Evolutionary conservation across 257 asterid genomes (phyloP), one percentile per base, ranked within the genome.

Genomic region (Solanum arcanum): DNA sequence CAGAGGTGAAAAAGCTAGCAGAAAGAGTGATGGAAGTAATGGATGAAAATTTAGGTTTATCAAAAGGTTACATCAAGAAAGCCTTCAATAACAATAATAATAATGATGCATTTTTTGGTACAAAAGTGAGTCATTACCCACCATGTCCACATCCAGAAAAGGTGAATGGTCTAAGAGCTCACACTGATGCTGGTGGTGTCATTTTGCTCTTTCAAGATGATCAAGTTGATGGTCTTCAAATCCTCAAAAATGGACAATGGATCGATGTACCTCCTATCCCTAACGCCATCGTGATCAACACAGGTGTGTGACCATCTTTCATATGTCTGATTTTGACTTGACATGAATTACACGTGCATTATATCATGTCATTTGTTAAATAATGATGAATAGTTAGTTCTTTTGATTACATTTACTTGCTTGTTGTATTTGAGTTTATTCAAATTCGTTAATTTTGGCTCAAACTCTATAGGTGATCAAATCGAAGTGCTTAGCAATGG

Each of bases 181-280:
- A 96, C 94, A 96, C 99, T 8, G 98, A 96, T 46, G 99, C 99
- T 2, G 98, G 99, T 7, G 99, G 99, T 3, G 93, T 96, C 2
- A 90, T 96, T 92, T 69, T 96, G 5, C 98, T 96, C 42, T 95
- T 91, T 90, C 99, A 96, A 75, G 98, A 96, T 27, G 99, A 94
- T 37, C 92, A 89, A 82, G 95, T 94, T 1, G 90, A 83, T 21
- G 99, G 98, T 12, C 98, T 96, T 11, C 96, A 96, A 86, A 93
- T 96, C 86, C 88, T 96, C 42, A 96, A 96, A 88, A 95, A 93
- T 12, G 93, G 95, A 16, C 86, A 73, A 68, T 96, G 99, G 98
- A 89, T 93, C 0, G 97, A 96, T 29, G 98, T 96, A 66, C 94
- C 91, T 74, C 99, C 98, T 2, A 7, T 92, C 35, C 88, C 89